Base-by-base conservation (phyloP, 306 rosid species). In the Senna siamea region DNA sequence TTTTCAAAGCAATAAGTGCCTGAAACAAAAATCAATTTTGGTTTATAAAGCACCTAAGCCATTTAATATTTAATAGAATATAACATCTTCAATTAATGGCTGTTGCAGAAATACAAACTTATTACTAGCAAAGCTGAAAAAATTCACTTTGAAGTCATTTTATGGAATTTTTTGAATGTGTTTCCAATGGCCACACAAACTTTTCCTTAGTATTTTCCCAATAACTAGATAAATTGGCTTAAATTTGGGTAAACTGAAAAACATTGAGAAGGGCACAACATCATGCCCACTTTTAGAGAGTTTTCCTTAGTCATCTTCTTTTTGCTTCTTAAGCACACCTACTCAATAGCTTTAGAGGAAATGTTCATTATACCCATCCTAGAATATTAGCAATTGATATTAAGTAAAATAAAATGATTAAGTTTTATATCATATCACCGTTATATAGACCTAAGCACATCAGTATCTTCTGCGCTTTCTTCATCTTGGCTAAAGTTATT, bases 1-100 rank as follows among this genome's bases (percentile, higher is more conserved):
- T 88, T 66, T 88, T 88, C 44, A 88, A 88, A 57, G 82, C 79
- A 74, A 84, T 23, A 30, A 85, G 76, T 79, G 90, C 88, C 93
- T 88, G 48, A 75, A 65, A 52, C 20, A 14, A 0, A 70, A 52
- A 13, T 10, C 30, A 74, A 47, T 28, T 62, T 55, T 20, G 58
- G 55, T 59, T 41, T 30, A 28, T 9, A 15, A 62, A 77, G 59
- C 38, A 70, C 19, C 12, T 4, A 15, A 7, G 22, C 4, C 38
- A 37, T 32, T 51, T 47, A 28, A 72, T 47, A 26, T 12, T 55
- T 15, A 8, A 12, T n/a, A 50, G 59, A 26, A 70, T 17, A 3
- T 46, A 76, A n/a, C 38, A 46, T 59, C 43, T 37, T 59, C 58
- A 46, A 23, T 34, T 51, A 75, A 60, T 38, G 8, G 20, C 11